These are phyloP conservation scores for Raddia distichophylla DNA, from an alignment of 176 grass and related monocot species.

Conservation along the genomic window DNA sequence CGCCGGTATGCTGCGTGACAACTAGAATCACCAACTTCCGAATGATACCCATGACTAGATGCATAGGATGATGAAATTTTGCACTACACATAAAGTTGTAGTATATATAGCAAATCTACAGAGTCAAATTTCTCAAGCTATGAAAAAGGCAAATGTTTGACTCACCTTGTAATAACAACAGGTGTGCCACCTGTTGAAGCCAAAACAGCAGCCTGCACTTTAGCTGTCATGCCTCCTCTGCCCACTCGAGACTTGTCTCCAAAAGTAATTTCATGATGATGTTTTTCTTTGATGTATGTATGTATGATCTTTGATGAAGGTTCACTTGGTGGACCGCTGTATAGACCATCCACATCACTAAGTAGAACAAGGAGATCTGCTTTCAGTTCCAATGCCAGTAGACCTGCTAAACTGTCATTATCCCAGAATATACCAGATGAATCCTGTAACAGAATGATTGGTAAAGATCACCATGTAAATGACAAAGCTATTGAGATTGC, in stretches of 20 bases:
- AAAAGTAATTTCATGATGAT: conserved; percentile 86
- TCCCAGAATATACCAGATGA: conserved; percentile 99
- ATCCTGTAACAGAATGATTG: conserved; percentile 62
- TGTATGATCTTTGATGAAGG: conserved; percentile 82
- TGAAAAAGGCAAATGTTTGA: neutral
- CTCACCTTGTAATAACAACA: conserved; percentile 88
- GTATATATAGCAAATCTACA: neutral
- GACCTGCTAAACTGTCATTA: conserved; percentile 98
- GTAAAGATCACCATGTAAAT: conserved; percentile 21
- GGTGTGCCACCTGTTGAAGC: conserved; percentile 81
- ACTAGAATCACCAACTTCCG: neutral
- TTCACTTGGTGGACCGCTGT: conserved; percentile 85
- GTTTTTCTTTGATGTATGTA: conserved; percentile 90
- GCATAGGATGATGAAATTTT: conserved; percentile 14
- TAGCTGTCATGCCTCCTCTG: conserved; percentile 97
- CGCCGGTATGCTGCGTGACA: neutral
- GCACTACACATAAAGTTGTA: neutral
- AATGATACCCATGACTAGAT: neutral
- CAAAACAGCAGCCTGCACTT: conserved; percentile 86
- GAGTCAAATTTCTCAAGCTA: neutral
- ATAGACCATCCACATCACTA: conserved; percentile 98
- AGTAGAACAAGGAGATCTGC: conserved; percentile 90
- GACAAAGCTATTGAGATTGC: neutral
- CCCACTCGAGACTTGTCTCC: conserved; percentile 98
- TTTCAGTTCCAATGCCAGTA: conserved; percentile 90